These are phyloP conservation scores for Astrothelium macrocarpum DNA, from an alignment of 495 filamentous ascomycete genomes.

Conservation along the genomic window DNA sequence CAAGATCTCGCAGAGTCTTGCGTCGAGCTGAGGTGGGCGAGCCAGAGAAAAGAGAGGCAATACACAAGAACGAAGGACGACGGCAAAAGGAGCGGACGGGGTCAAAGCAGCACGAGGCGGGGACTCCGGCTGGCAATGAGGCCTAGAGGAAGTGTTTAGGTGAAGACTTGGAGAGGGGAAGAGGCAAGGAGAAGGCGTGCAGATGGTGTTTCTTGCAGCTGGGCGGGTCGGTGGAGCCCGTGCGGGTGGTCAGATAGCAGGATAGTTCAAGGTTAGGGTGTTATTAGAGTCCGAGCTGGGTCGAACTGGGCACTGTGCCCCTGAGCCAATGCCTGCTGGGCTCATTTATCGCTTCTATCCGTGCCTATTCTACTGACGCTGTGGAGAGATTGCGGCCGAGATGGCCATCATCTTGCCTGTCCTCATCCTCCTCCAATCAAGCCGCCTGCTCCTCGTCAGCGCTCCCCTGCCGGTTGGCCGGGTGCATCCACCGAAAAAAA, in stretches of 20 bases:
- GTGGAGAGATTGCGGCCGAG: slow-evolving; percentile 4
- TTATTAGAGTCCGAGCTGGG: too few relatives aligned
- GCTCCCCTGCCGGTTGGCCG: background rate
- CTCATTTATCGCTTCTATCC: slow-evolving; percentile 1
- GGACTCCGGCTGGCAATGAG: background rate
- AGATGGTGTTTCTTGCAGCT: slow-evolving; percentile 1
- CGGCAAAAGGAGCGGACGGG: slow-evolving; percentile 2
- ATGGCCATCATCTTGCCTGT: background rate
- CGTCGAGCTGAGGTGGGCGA: background rate
- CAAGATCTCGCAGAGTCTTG: slow-evolving; percentile 6
- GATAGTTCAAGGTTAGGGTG: too few relatives aligned
- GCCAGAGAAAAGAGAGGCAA: background rate
- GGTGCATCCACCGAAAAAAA: background rate
- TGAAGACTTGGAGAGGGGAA: background rate
- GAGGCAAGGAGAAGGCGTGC: background rate
- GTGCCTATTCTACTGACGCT: background rate
- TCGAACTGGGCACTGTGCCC: background rate
- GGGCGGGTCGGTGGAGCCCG: background rate
- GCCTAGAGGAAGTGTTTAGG: background rate
- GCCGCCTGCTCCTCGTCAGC: background rate
- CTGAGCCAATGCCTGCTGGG: background rate
- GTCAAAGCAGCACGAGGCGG: background rate
- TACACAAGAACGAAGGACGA: background rate
- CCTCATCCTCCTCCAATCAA: background rate
- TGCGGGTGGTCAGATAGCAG: background rate